Conservation (phyloP, 176 grass and related monocot genomes). For the Triticum turgidum region DNA sequence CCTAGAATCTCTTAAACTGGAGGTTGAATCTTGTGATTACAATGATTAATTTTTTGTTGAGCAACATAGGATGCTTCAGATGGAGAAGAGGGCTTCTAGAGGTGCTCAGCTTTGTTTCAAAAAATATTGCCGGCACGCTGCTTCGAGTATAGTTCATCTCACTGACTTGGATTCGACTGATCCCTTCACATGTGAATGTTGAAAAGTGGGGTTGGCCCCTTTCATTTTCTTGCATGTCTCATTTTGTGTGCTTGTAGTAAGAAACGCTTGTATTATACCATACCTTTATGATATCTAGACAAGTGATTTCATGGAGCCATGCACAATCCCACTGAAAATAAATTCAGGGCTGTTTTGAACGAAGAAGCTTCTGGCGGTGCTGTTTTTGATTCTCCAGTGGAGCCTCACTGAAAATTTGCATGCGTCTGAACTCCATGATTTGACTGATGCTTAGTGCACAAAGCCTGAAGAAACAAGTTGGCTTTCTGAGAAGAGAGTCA, state of each 20-base stretch:
- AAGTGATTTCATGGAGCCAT: neutral
- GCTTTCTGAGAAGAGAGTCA: neutral
- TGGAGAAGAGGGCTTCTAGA: conserved; percentile 20
- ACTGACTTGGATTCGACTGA: neutral
- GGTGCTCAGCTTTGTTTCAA: neutral
- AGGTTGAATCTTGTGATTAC: neutral
- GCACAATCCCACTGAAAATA: neutral
- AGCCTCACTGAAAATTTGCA: neutral
- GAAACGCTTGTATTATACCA: neutral
- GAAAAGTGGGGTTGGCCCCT: neutral
- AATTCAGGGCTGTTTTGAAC: neutral
- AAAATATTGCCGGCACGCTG: neutral
- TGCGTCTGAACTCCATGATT: neutral
- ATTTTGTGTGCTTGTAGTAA: neutral
- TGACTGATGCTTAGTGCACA: neutral
- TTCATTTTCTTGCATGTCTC: neutral
- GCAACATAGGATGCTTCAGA: neutral
- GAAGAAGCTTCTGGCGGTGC: neutral
- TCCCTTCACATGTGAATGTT: neutral
- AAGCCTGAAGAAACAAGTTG: neutral
- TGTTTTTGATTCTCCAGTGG: neutral
- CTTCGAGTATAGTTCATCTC: neutral
- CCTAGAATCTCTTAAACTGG: neutral
- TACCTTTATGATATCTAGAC: neutral
- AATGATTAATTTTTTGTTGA: neutral